Percentiles rank a stretch among this genome's conserved stretches.
phyloP scores from a whole-genome alignment of 2,329 filamentous ascomycete genomes.

The Trichoderma atroviride region DNA sequence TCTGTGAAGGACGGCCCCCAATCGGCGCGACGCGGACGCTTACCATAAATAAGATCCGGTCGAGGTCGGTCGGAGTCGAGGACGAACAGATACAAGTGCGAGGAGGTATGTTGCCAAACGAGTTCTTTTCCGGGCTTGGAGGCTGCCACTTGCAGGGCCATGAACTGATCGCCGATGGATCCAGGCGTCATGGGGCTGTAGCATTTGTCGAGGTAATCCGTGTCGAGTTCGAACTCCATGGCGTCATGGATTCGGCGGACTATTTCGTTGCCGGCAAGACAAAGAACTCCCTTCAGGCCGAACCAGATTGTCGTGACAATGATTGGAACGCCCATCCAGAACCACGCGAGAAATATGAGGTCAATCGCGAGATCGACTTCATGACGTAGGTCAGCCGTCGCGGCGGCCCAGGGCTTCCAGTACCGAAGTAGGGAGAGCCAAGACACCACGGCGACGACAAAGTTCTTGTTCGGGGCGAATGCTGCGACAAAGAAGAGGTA shows the following conservation, averaged over 20 bases:
- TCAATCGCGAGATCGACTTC: conserved; percentile 23
- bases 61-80: neutral
- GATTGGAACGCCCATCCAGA: conserved; percentile 20
- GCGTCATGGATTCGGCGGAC: conserved; percentile 14
- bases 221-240: conserved; percentile 21
- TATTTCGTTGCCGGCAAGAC: conserved; percentile 12
- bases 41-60: neutral
- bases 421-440: conserved; percentile 20
- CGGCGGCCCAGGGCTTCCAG: conserved; percentile 18
- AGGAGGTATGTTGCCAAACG: no score
- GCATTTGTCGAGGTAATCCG: conserved; percentile 25
- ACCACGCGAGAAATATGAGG: conserved; percentile 20
- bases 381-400: conserved; percentile 18
- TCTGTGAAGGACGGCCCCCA: neutral
- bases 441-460: conserved; percentile 14
- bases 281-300: conserved; percentile 8
- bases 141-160: neutral
- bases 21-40: conserved; percentile 1
- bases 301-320: conserved; percentile 20
- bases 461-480: conserved; percentile 11
- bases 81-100: neutral
- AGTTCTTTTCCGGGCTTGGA: no score
- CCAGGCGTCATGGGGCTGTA: conserved; percentile 23
- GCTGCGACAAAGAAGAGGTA: conserved; percentile 21
- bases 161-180: conserved; percentile 5